Evolutionary conservation across 73 alveolate species (phyloP).

Genomic region (Blepharisma japonicum): DNA sequence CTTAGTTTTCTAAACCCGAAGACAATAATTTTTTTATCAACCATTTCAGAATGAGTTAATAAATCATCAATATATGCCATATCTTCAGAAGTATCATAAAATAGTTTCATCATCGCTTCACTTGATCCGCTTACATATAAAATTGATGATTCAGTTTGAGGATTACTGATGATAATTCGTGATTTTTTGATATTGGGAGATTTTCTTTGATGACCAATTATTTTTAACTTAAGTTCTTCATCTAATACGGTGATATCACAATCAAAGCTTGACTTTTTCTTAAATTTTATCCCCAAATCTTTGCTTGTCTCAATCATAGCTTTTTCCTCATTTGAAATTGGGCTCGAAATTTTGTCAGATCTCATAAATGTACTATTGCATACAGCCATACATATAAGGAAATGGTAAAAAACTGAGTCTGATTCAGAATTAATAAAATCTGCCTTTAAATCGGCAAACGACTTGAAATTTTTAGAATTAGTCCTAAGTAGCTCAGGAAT

Average conservation of each 20-base stretch:
- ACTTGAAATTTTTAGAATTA: too few relatives aligned
- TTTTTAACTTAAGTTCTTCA: not conserved
- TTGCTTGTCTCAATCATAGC: not conserved
- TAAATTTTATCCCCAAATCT: not conserved
- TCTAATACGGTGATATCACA: not conserved
- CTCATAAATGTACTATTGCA: not conserved
- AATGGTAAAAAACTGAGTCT: not conserved
- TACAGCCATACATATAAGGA: conserved; percentile 15
- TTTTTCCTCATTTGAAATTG: conserved; percentile 6
- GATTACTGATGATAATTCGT: not conserved
- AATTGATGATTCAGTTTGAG: not conserved
- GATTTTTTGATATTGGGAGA: not conserved
- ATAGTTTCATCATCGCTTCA: conserved; percentile 3
- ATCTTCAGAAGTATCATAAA: conserved; percentile 3
- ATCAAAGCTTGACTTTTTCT: not conserved
- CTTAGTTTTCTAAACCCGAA: not conserved
- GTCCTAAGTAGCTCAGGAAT: not conserved
- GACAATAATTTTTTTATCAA: not conserved
- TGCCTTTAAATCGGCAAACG: too few relatives aligned
- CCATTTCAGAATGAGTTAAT: not conserved
- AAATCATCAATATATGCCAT: not conserved
- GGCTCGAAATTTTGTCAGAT: too few relatives aligned
- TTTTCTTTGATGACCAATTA: not conserved
- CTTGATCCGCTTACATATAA: not conserved
- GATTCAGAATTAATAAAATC: too few relatives aligned